phyloP scores from a whole-genome alignment of 2,329 filamentous ascomycete species.

The Aspergillus fijiensis region DNA sequence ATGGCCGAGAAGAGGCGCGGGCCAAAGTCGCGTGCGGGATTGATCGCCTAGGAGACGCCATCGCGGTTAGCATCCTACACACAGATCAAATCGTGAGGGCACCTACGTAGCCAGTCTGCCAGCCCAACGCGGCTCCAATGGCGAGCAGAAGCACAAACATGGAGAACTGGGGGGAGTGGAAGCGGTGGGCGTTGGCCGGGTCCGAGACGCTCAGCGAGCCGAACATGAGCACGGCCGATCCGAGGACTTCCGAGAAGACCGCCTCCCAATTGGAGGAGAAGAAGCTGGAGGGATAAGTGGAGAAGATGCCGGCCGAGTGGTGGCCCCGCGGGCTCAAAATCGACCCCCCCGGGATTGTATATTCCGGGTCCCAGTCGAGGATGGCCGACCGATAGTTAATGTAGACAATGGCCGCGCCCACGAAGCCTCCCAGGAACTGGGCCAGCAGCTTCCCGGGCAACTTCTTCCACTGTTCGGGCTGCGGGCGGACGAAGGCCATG shows the following conservation, averaged over 20 bases:
- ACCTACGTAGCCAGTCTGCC: slow-evolving; percentile 37
- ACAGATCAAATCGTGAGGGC: neutral
- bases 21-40: slow-evolving; percentile 33
- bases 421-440: slow-evolving; percentile 32
- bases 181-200: slow-evolving; percentile 25
- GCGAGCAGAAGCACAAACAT: slow-evolving; percentile 28
- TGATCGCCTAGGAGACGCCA: slow-evolving; percentile 26
- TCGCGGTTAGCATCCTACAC: neutral
- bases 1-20: slow-evolving; percentile 32
- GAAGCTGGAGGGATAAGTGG: slow-evolving; percentile 27
- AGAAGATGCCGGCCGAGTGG: slow-evolving; percentile 31
- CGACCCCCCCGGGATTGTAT: slow-evolving; percentile 30
- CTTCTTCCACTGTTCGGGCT: slow-evolving; percentile 27
- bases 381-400: slow-evolving; percentile 34
- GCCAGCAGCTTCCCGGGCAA: slow-evolving; percentile 29
- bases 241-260: slow-evolving; percentile 30
- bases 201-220: slow-evolving; percentile 29
- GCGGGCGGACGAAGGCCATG: slow-evolving; percentile 30
- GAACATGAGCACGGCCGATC: slow-evolving; percentile 33
- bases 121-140: slow-evolving; percentile 33
- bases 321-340: slow-evolving; percentile 30
- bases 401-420: slow-evolving; percentile 32
- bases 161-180: slow-evolving; percentile 28
- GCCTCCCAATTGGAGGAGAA: slow-evolving; percentile 35
- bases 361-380: slow-evolving; percentile 32